Evolutionary conservation across 768 basidiomycete species (phyloP).

Genomic region (Dacryopinax primogenitus): DNA sequence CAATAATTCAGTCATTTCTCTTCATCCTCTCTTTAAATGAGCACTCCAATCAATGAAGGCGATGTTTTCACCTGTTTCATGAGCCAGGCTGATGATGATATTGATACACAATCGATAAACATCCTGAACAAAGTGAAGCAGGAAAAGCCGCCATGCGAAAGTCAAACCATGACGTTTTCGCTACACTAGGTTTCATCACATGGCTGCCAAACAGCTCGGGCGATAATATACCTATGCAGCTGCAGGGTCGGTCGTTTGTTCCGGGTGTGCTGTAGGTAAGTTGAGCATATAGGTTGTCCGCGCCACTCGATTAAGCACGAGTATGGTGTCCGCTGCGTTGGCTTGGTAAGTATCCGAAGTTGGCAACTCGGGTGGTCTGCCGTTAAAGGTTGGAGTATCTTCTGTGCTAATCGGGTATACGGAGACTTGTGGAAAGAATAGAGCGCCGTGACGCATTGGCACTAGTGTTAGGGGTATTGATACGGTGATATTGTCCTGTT

Average conservation of each 20-base stretch:
- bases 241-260: not conserved
- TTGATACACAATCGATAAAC: too few relatives aligned
- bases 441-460: slow-evolving; percentile 70
- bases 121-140: too few relatives aligned
- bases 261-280: not conserved
- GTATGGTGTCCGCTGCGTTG: slow-evolving; percentile 68
- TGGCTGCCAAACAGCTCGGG: too few relatives aligned
- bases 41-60: not conserved
- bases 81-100: too few relatives aligned
- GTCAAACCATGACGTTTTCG: too few relatives aligned
- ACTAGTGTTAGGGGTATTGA: slow-evolving; percentile 62
- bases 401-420: slow-evolving; percentile 47
- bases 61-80: not conserved
- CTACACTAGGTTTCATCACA: too few relatives aligned
- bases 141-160: too few relatives aligned
- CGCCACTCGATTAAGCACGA: slow-evolving; percentile 72
- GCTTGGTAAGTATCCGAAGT: slow-evolving; percentile 61
- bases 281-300: slow-evolving; percentile 63
- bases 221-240: not conserved
- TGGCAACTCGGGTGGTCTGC: slow-evolving; percentile 32
- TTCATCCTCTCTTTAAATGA: too few relatives aligned
- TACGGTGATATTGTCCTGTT: slow-evolving; percentile 51
- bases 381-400: slow-evolving; percentile 43
- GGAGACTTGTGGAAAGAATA: slow-evolving; percentile 59
- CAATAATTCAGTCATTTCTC: too few relatives aligned